phyloP scores from a whole-genome alignment of 495 filamentous ascomycete genomes.

The Cercophora samala region DNA sequence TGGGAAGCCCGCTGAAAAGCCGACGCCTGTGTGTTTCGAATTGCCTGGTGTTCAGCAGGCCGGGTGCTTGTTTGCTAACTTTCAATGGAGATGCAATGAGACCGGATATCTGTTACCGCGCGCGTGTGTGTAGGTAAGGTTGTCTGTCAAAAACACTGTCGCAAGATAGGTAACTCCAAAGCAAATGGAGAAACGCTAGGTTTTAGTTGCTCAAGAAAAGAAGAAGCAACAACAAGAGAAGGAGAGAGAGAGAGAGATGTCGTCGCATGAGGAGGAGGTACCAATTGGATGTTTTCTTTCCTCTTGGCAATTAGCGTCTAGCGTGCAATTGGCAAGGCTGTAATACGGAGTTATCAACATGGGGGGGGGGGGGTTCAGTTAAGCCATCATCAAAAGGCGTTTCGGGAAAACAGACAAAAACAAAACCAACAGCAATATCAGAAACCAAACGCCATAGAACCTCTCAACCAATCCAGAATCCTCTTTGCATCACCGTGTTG shows the following conservation, averaged over 20 bases:
- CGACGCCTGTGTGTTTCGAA: slow-evolving; percentile 10
- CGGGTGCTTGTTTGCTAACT: background rate
- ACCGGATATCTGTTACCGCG: background rate
- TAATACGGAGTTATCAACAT: background rate
- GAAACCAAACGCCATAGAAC: background rate
- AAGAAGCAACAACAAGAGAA: background rate
- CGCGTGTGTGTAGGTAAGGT: background rate
- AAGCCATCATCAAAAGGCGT: background rate
- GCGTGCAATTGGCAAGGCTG: background rate
- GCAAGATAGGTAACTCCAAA: background rate
- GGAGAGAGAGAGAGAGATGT: background rate
- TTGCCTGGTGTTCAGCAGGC: background rate
- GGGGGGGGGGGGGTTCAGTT: background rate
- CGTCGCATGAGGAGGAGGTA: background rate
- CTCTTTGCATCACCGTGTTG: background rate
- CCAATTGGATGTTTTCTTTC: background rate
- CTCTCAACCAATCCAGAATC: background rate
- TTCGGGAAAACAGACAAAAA: background rate
- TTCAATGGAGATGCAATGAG: background rate
- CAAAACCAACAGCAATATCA: background rate
- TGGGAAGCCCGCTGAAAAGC: slow-evolving; percentile 5
- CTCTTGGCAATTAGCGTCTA: background rate
- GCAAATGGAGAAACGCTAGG: background rate
- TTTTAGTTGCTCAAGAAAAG: background rate
- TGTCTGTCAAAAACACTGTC: background rate